Conservation (phyloP, 1,139 yeast genomes). For the Sugiyamaella neomexicana region DNA sequence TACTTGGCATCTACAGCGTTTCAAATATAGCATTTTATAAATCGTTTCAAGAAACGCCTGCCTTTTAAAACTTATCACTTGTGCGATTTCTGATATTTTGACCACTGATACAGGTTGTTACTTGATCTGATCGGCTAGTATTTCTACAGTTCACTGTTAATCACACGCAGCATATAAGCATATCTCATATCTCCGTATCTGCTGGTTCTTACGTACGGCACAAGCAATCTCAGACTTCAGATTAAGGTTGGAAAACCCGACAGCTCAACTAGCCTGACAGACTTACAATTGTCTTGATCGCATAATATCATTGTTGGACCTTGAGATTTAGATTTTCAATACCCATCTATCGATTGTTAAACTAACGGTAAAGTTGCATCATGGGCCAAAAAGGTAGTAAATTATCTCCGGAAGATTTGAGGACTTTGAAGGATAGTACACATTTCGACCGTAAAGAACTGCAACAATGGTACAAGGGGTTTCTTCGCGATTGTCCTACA, state of each 20-base stretch:
- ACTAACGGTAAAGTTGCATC: neutral
- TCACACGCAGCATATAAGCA: neutral
- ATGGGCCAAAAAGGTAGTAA: constrained; percentile 98
- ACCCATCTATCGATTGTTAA: too few species aligned
- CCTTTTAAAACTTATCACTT: too few species aligned
- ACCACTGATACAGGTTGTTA: too few species aligned
- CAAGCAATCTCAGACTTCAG: neutral
- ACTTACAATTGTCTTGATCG: neutral
- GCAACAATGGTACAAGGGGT: constrained; percentile 98
- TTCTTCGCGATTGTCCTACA: constrained; percentile 86
- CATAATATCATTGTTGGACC: too few species aligned
- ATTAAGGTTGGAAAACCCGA: neutral
- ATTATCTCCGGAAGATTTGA: constrained; percentile 85
- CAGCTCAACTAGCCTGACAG: neutral
- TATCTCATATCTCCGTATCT: neutral
- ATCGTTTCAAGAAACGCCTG: too few species aligned
- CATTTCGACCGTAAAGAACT: constrained; percentile 91
- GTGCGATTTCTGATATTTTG: neutral
- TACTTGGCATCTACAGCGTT: too few species aligned
- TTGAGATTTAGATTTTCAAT: too few species aligned
- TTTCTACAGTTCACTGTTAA: too few species aligned
- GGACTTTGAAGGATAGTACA: constrained; percentile 79
- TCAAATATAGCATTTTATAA: too few species aligned
- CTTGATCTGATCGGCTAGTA: too few species aligned
- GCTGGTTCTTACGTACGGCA: neutral